Percentiles rank a stretch among this genome's conserved stretches.
phyloP scores from a whole-genome alignment of 345 rosid species.

The Luvunga scandens region DNA sequence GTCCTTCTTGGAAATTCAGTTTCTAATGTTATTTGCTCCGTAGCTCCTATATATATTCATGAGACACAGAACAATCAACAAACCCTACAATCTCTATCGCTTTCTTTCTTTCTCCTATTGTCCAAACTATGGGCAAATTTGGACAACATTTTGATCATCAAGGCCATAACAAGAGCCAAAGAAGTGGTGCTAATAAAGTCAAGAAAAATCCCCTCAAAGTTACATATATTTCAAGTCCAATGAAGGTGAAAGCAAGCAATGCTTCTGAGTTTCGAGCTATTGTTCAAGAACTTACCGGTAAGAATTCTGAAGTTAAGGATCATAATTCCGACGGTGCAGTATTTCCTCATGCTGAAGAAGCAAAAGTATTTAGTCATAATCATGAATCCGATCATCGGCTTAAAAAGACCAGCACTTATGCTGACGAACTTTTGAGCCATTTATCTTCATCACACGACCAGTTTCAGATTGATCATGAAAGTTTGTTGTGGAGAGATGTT shows the following conservation, averaged over 20 bases:
- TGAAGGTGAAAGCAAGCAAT: constrained; percentile 34
- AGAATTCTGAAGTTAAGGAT: constrained; percentile 23
- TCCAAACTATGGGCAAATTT: constrained; percentile 25
- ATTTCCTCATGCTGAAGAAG: neutral
- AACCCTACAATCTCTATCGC: neutral
- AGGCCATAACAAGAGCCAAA: constrained; percentile 9
- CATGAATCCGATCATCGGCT: neutral
- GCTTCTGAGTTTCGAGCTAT: constrained; percentile 45
- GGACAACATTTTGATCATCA: neutral
- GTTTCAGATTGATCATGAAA: constrained; percentile 6
- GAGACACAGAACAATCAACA: neutral
- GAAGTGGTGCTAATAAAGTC: neutral
- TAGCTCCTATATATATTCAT: neutral
- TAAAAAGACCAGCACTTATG: neutral
- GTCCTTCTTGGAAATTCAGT: constrained; percentile 26
- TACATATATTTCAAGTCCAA: constrained; percentile 47
- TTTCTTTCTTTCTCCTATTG: too few relatives aligned
- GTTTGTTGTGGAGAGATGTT: constrained; percentile 21
- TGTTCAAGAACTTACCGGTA: constrained; percentile 52
- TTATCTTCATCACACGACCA: neutral
- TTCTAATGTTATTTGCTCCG: neutral
- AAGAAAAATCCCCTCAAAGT: constrained; percentile 45
- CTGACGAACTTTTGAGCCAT: neutral
- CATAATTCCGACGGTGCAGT: neutral
- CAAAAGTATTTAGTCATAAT: neutral